Percentiles rank a stretch among this genome's conserved stretches.
Evolutionary conservation across 306 rosid genomes (phyloP).

Genomic region (Dryas octopetala): DNA sequence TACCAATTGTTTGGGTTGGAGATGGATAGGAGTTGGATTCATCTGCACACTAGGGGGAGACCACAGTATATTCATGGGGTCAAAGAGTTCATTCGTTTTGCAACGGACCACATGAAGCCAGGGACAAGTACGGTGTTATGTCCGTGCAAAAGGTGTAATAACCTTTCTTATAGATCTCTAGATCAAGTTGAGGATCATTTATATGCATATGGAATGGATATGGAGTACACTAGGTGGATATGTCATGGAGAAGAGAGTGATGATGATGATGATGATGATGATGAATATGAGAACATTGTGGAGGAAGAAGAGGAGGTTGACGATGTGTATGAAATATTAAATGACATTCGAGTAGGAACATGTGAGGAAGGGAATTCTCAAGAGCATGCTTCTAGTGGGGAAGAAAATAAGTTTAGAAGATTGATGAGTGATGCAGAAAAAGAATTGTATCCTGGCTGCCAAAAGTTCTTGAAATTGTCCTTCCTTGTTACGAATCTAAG

Average conservation of each 20-base stretch:
- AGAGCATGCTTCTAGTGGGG: background rate
- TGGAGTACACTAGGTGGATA: background rate
- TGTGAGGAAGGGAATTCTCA: background rate
- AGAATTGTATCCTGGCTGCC: background rate
- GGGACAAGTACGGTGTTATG: background rate
- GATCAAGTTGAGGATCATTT: background rate
- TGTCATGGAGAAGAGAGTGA: background rate
- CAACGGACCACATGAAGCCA: background rate
- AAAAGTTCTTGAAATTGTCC: background rate
- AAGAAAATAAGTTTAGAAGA: background rate
- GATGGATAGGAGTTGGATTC: background rate
- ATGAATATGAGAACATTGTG: background rate
- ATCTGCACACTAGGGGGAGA: background rate
- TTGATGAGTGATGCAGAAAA: background rate
- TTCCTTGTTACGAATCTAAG: background rate
- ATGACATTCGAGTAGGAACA: background rate
- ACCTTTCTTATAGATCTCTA: background rate
- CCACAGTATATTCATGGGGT: too few relatives aligned
- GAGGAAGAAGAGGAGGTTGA: background rate
- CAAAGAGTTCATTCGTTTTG: background rate
- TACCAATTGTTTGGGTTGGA: too few relatives aligned
- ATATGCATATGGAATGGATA: background rate
- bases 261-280: background rate
- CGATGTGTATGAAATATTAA: background rate
- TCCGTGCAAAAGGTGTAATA: background rate